These are phyloP conservation scores for Haematococcus sp. DNA, from an alignment of 139 green algal species.

Conservation along the genomic window DNA sequence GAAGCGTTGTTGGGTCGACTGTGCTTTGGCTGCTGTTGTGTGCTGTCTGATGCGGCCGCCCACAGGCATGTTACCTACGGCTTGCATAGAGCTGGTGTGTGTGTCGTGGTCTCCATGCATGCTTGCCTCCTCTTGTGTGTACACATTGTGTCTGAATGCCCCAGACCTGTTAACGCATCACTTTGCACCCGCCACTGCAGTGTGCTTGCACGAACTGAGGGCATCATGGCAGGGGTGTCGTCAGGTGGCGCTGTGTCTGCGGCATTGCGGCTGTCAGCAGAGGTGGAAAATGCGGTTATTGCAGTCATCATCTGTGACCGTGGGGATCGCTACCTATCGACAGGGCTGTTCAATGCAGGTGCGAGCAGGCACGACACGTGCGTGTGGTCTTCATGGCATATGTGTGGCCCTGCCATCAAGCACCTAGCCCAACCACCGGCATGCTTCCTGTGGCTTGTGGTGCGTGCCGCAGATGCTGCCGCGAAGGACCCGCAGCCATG, in stretches of 20 bases:
- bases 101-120: too few relatives aligned
- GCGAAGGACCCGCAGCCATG: background rate
- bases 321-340: constrained; percentile 2
- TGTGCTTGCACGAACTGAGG: background rate
- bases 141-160: too few relatives aligned
- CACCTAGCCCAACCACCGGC: background rate
- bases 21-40: too few relatives aligned
- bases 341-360: background rate
- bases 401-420: background rate
- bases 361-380: background rate
- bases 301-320: constrained; percentile 3
- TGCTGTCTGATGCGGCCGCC: too few relatives aligned
- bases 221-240: background rate
- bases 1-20: too few relatives aligned
- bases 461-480: background rate
- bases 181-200: background rate
- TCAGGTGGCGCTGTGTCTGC: constrained; percentile 4
- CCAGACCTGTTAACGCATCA: too few relatives aligned
- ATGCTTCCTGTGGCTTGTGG: background rate
- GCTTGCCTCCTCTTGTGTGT: too few relatives aligned
- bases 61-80: too few relatives aligned
- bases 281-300: constrained; percentile 3
- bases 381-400: background rate
- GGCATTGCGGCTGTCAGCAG: constrained; percentile 1
- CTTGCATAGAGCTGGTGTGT: too few relatives aligned